Conservation (phyloP, 164 flowering plant species). For the Vitis labrusca region DNA sequence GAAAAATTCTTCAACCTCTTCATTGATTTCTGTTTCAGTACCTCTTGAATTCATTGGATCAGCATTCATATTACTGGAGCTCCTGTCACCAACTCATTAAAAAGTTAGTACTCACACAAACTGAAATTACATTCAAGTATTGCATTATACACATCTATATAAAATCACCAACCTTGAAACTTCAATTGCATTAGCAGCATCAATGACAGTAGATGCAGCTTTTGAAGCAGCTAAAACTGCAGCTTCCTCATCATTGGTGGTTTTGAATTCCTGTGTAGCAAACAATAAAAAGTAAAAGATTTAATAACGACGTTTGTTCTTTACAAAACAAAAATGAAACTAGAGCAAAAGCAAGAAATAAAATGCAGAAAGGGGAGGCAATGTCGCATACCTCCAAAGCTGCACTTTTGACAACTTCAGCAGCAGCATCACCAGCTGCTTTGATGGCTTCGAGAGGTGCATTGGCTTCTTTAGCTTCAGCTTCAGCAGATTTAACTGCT, state of each 20-base stretch:
- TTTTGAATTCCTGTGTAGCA: constrained; percentile 53
- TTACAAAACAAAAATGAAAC: too few species aligned
- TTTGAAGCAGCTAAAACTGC: constrained; percentile 84
- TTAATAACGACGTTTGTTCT: not conserved
- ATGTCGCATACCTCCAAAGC: constrained; percentile 69
- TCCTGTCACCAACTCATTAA: constrained; percentile 40
- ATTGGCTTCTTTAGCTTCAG: constrained; percentile 90
- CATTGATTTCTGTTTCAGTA: constrained; percentile 46
- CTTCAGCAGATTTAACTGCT: constrained; percentile 93
- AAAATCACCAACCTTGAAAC: constrained; percentile 60
- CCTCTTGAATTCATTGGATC: constrained; percentile 29
- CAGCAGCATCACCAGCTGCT: constrained; percentile 97
- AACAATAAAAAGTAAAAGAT: not conserved
- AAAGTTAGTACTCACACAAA: constrained; percentile 4
- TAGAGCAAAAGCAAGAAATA: not conserved
- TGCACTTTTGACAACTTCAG: constrained; percentile 85
- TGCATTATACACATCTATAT: not conserved
- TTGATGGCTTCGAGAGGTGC: constrained; percentile 82
- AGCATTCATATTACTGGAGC: constrained; percentile 21
- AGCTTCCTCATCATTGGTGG: constrained; percentile 76
- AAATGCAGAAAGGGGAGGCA: not conserved
- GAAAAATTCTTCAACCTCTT: constrained; percentile 63
- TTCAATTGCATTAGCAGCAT: constrained; percentile 81
- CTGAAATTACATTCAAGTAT: not conserved
- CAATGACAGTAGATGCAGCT: constrained; percentile 88